Percentiles rank a stretch among this genome's conserved stretches.
phyloP scores from a whole-genome alignment of 495 filamentous ascomycete genomes.

The Neurospora sublineolata region DNA sequence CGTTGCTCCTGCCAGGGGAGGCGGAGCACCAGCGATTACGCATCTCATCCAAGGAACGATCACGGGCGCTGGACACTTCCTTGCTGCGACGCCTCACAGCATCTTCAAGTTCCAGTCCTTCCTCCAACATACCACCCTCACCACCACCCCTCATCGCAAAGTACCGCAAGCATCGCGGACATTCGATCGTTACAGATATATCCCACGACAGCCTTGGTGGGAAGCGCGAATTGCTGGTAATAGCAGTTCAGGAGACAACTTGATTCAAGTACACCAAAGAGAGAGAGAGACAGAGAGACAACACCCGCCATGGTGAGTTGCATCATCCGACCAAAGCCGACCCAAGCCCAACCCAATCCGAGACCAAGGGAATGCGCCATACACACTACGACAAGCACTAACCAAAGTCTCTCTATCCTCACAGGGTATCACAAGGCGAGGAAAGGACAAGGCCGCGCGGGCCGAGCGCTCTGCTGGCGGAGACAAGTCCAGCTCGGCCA shows the following conservation, averaged over 20 bases:
- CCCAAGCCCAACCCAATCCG: not conserved
- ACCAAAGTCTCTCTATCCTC: not conserved
- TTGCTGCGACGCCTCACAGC: not conserved
- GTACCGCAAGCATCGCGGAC: not conserved
- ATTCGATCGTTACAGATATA: not conserved
- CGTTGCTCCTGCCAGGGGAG: not conserved
- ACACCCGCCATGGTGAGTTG: constrained; percentile 15
- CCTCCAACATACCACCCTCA: not conserved
- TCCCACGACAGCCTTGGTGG: not conserved
- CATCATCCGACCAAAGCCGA: not conserved
- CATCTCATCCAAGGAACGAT: not conserved
- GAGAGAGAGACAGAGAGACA: not conserved
- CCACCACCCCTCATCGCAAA: not conserved
- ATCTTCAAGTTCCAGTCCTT: not conserved
- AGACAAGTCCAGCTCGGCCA: constrained; percentile 43
- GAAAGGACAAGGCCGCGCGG: constrained; percentile 55
- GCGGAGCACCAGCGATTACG: not conserved
- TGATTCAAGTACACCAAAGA: constrained; percentile 1
- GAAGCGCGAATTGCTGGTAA: not conserved
- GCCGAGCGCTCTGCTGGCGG: constrained; percentile 35
- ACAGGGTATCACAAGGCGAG: constrained; percentile 46
- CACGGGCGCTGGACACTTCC: not conserved
- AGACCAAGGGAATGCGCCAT: not conserved
- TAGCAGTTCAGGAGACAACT: not conserved
- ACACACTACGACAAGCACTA: not conserved